Evolutionary conservation across 2,329 filamentous ascomycete species (phyloP).

Genomic region (Aquanectria penicillioides): DNA sequence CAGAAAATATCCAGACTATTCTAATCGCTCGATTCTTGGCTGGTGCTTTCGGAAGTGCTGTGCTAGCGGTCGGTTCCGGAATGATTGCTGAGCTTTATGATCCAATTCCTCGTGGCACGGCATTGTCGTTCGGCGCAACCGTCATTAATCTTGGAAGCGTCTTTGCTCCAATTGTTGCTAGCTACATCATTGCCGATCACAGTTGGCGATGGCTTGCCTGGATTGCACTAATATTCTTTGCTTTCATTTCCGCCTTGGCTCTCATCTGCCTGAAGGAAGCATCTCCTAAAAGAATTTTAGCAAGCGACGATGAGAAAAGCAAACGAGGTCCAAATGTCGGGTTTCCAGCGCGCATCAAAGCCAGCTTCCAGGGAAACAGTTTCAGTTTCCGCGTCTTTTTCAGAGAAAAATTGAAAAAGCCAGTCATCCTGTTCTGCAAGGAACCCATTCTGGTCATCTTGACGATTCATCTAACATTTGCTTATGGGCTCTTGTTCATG

Average conservation of each 20-base stretch:
- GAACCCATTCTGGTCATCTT: background rate
- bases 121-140: background rate
- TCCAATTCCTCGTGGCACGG: background rate
- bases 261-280: background rate
- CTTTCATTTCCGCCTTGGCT: background rate
- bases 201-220: background rate
- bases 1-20: background rate
- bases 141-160: background rate
- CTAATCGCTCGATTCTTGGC: background rate
- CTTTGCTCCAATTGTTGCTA: background rate
- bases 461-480: background rate
- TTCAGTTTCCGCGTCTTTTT: background rate
- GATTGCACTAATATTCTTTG: background rate
- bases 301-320: background rate
- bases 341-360: background rate
- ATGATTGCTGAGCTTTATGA: background rate
- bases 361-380: background rate
- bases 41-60: background rate
- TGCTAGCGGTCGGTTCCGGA: background rate
- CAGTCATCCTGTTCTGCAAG: background rate
- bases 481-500: background rate
- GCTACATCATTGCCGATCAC: background rate
- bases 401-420: background rate
- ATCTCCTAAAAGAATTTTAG: background rate
- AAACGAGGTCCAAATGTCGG: background rate